Conservation (phyloP, 2,329 filamentous ascomycete species). For the Samsoniella hepiali region DNA sequence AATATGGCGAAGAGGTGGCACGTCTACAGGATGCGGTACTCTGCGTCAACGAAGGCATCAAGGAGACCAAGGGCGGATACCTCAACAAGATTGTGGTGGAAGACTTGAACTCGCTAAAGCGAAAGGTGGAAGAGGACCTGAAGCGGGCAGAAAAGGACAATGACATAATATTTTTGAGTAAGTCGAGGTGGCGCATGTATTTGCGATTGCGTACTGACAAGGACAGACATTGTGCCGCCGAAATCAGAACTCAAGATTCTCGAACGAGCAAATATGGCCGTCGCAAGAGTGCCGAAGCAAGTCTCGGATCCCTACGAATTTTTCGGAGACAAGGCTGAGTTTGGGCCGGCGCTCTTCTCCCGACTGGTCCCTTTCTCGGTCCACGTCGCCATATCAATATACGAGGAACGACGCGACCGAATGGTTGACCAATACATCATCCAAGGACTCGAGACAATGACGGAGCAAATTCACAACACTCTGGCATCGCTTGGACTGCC, state of each 20-base stretch:
- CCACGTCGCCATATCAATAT: conserved; percentile 91
- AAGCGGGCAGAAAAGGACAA: conserved; percentile 96
- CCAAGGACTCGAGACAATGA: conserved; percentile 77
- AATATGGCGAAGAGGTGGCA: conserved; percentile 93
- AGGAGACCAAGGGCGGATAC: conserved; percentile 69
- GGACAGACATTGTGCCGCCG: conserved; percentile 71
- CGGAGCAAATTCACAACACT: conserved; percentile 72
- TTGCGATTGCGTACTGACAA: conserved; percentile 22
- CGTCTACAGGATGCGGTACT: conserved; percentile 75
- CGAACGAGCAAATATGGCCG: conserved; percentile 85
- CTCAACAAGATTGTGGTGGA: conserved; percentile 77
- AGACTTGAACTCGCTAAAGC: conserved; percentile 81
- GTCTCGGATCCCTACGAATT: conserved; percentile 76
- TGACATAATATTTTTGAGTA: conserved; percentile 86
- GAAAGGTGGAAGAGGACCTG: conserved; percentile 77
- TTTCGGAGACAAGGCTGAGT: conserved; percentile 74
- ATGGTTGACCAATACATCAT: conserved; percentile 86
- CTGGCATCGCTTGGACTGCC: conserved; percentile 82
- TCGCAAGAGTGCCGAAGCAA: conserved; percentile 73
- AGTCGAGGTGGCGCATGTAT: conserved; percentile 26
- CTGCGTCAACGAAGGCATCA: conserved; percentile 82
- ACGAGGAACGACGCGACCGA: conserved; percentile 87
- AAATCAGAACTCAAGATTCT: conserved; percentile 85
- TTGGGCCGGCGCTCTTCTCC: conserved; percentile 81
- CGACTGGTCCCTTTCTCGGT: conserved; percentile 95